Evolutionary conservation across 345 rosid species (phyloP).

Genomic region (Moricandia arvensis): DNA sequence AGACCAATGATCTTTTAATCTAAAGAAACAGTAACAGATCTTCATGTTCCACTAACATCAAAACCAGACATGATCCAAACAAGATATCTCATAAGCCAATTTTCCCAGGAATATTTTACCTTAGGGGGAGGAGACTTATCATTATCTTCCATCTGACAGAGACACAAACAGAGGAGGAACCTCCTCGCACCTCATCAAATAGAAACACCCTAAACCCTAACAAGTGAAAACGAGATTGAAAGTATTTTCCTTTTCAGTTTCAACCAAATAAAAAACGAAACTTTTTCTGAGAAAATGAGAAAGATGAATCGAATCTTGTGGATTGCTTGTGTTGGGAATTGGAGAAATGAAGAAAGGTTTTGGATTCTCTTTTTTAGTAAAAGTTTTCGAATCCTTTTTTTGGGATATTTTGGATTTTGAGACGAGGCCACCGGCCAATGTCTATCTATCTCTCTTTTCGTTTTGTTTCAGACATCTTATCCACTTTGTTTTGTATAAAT

Average conservation of each 20-base stretch:
- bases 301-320: conserved; percentile 9
- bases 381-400: neutral
- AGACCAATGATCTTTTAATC: neutral
- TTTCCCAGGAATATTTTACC: conserved; percentile 27
- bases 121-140: conserved; percentile 39
- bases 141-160: conserved; percentile 48
- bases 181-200: conserved; percentile 36
- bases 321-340: conserved; percentile 15
- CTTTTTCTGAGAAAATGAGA: neutral
- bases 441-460: conserved; percentile 28
- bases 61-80: neutral
- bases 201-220: conserved; percentile 22
- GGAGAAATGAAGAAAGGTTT: conserved; percentile 22
- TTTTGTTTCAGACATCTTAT: conserved; percentile 5
- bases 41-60: neutral
- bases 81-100: neutral
- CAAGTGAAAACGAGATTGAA: conserved; percentile 1
- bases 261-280: neutral
- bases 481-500: neutral
- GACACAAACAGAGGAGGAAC: conserved; percentile 24
- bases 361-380: neutral
- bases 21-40: neutral
- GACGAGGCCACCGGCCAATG: conserved; percentile 41
- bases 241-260: neutral
- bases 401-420: conserved; percentile 33